A percentile compares a stretch with the other conserved stretches of the same genome.
Evolutionary conservation across 179 eudicot genomes (phyloP).

Genomic region (Carnegiea gigantea): DNA sequence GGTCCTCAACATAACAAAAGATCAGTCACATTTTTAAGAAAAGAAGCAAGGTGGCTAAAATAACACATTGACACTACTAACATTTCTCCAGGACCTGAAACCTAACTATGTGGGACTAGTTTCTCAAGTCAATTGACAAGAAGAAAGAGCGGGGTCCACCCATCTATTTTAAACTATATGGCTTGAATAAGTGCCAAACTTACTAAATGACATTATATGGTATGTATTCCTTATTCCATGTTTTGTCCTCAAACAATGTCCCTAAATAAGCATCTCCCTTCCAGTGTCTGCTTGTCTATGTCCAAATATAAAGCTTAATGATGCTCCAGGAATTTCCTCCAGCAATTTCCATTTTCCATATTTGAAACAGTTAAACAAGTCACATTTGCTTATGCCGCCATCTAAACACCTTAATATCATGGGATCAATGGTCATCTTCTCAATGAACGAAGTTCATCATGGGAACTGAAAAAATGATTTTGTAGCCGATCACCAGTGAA

Average conservation of each 20-base stretch:
- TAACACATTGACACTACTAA: constrained; percentile 28
- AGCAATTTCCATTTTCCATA: constrained; percentile 26
- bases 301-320: constrained; percentile 45
- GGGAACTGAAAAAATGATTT: constrained; percentile 23
- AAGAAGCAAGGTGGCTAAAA: constrained; percentile 57
- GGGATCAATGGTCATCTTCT: constrained; percentile 22
- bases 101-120: constrained; percentile 32
- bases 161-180: constrained; percentile 32
- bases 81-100: constrained; percentile 39
- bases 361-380: constrained; percentile 27
- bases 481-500: constrained; percentile 20
- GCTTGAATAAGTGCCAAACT: constrained; percentile 81
- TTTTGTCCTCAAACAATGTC: constrained; percentile 64
- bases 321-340: constrained; percentile 63
- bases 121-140: constrained; percentile 40
- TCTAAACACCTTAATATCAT: constrained; percentile 30
- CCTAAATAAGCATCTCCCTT: constrained; percentile 56
- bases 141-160: constrained; percentile 33
- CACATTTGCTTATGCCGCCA: constrained; percentile 29
- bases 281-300: constrained; percentile 39
- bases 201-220: constrained; percentile 59
- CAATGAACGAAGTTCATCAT: constrained; percentile 13
- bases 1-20: constrained; percentile 34
- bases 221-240: constrained; percentile 68
- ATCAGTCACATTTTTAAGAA: constrained; percentile 40